Evolutionary conservation across 2,329 filamentous ascomycete species (phyloP).

Genomic region (Colletotrichum abscissum): DNA sequence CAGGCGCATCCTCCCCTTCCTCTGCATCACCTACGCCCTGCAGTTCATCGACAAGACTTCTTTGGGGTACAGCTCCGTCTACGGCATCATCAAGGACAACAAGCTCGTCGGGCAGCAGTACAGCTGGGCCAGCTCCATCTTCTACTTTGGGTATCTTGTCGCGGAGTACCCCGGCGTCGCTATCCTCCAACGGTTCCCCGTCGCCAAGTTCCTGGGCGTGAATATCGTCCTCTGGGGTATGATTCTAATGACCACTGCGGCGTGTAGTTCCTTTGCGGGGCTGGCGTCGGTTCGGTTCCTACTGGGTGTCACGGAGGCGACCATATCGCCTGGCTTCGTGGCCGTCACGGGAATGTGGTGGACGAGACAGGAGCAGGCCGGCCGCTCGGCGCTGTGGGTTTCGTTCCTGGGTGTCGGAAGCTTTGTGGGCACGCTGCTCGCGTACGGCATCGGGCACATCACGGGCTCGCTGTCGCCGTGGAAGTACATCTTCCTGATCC

Average conservation of each 20-base stretch:
- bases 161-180: conserved; percentile 46
- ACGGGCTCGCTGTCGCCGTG: conserved; percentile 42
- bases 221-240: conserved; percentile 46
- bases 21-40: conserved; percentile 45
- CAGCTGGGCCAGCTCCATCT: conserved; percentile 46
- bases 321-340: conserved; percentile 48
- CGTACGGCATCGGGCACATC: conserved; percentile 48
- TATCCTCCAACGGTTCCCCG: conserved; percentile 43
- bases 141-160: conserved; percentile 47
- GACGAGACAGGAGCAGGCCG: conserved; percentile 49
- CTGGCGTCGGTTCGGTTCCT: conserved; percentile 50
- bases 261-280: conserved; percentile 45
- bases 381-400: conserved; percentile 50
- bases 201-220: conserved; percentile 42
- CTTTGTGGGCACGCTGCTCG: conserved; percentile 47
- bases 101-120: conserved; percentile 43
- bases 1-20: conserved; percentile 27
- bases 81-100: conserved; percentile 44
- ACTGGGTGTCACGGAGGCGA: conserved; percentile 49
- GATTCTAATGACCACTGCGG: conserved; percentile 46
- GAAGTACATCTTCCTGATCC: conserved; percentile 50
- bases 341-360: conserved; percentile 53
- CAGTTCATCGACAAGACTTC: conserved; percentile 44
- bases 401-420: conserved; percentile 51
- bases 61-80: conserved; percentile 44